Evolutionary conservation across 2,329 filamentous ascomycete species (phyloP).

Genomic region (Penicillium fuscoglaucum): DNA sequence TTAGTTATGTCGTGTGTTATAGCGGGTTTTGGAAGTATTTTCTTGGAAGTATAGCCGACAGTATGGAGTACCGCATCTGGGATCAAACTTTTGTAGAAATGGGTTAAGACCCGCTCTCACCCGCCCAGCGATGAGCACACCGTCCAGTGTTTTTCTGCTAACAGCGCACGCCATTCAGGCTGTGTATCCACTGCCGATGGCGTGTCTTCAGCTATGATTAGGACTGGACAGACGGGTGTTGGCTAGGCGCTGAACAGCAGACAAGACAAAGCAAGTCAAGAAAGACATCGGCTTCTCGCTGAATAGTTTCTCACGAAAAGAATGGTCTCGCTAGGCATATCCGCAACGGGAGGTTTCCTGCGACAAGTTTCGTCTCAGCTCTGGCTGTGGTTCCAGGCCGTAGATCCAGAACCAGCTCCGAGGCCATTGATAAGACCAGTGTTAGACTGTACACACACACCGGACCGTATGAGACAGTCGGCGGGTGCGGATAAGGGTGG

Average conservation of each 20-base stretch:
- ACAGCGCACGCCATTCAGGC: neutral
- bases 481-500: neutral
- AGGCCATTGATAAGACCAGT: neutral
- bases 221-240: neutral
- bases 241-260: neutral
- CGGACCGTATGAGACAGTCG: neutral
- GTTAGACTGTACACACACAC: neutral
- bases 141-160: neutral
- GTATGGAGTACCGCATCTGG: neutral
- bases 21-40: neutral
- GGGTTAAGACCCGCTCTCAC: neutral
- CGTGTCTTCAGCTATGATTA: neutral
- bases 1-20: neutral
- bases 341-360: neutral
- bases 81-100: neutral
- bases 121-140: neutral
- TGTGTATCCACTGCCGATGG: neutral
- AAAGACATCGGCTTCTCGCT: neutral
- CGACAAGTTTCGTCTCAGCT: slow-evolving; percentile 3
- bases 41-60: neutral
- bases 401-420: neutral
- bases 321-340: neutral
- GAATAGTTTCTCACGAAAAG: neutral
- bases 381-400: neutral
- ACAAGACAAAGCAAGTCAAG: neutral